Conservation (phyloP, 169 alveolate genomes). For the Plasmodium reichenowi region DNA sequence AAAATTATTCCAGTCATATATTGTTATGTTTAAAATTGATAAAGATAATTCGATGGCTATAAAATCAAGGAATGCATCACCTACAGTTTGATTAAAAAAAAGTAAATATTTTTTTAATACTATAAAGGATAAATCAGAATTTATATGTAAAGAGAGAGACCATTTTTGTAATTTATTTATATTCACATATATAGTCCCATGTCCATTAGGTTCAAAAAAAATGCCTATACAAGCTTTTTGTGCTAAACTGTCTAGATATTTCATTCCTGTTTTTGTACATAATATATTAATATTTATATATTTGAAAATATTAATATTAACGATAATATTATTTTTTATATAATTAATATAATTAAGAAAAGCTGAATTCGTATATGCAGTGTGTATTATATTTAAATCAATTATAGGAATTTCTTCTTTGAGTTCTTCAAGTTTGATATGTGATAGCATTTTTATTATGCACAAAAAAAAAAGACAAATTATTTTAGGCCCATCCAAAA, state of each 20-base stretch:
- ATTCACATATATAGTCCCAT: conserved; percentile 78
- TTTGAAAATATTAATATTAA: conserved; percentile 3
- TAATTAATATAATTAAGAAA: conserved; percentile 22
- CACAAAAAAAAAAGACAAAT: conserved; percentile 71
- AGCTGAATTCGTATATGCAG: conserved; percentile 57
- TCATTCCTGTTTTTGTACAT: conserved; percentile 80
- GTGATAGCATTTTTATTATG: conserved; percentile 39
- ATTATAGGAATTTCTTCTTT: conserved; percentile 9
- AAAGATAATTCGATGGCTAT: conserved; percentile 79
- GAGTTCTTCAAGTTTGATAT: conserved; percentile 6
- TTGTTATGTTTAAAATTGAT: conserved; percentile 36
- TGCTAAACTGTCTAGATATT: conserved; percentile 77
- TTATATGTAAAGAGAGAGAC: conserved; percentile 12
- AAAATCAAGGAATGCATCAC: conserved; percentile 81
- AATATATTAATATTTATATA: conserved; percentile 68
- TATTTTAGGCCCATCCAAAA: conserved; percentile 80
- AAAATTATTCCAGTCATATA: conserved; percentile 69
- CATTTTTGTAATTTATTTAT: conserved; percentile 33
- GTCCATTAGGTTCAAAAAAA: conserved; percentile 86
- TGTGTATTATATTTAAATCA: conserved; percentile 52
- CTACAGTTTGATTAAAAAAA: conserved; percentile 66
- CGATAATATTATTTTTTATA: neutral
- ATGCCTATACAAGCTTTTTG: conserved; percentile 76
- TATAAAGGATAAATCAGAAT: conserved; percentile 20
- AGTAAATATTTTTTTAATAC: conserved; percentile 66